Percentiles rank a stretch among this genome's conserved stretches.
phyloP scores from a whole-genome alignment of 371 early-diverging fungal genomes.

The Blastocladiella emersonii region DNA sequence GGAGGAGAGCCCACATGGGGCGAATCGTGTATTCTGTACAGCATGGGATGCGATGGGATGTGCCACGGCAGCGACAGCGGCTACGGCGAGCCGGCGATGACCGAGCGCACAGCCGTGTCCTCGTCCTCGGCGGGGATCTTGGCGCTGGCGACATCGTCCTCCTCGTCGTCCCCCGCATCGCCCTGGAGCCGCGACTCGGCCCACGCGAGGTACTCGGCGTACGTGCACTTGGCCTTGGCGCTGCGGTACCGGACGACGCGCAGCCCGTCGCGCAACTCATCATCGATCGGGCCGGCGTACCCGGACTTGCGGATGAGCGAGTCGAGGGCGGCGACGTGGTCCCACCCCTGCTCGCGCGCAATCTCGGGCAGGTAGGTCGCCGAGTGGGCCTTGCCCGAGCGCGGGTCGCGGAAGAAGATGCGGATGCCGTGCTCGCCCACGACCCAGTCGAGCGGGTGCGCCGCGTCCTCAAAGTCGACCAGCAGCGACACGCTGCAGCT shows the following conservation, averaged over 20 bases:
- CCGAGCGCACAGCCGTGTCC: no score
- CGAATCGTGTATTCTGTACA: no score
- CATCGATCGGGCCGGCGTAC: conserved; percentile 42
- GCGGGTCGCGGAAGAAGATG: conserved; percentile 51
- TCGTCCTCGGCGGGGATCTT: no score
- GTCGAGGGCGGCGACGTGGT: conserved; percentile 62
- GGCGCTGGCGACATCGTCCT: no score
- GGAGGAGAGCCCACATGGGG: no score
- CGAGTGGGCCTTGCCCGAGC: conserved; percentile 36
- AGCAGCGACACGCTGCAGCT: conserved; percentile 70
- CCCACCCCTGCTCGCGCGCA: conserved; percentile 60
- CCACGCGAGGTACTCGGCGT: conserved; percentile 38
- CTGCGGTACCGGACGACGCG: conserved; percentile 72
- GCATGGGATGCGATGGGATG: no score
- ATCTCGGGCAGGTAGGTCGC: conserved; percentile 91
- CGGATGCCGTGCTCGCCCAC: conserved; percentile 81
- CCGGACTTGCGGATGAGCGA: conserved; percentile 78
- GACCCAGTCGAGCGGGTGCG: conserved; percentile 74
- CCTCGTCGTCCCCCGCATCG: no score
- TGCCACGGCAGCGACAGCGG: no score
- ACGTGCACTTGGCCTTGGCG: conserved; percentile 43
- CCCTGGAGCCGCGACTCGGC: no score
- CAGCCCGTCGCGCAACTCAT: conserved; percentile 32
- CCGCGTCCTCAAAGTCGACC: conserved; percentile 61
- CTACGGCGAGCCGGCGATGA: no score